Conservation (phyloP, 331 rosid genomes). For the Quercus tomentella region DNA sequence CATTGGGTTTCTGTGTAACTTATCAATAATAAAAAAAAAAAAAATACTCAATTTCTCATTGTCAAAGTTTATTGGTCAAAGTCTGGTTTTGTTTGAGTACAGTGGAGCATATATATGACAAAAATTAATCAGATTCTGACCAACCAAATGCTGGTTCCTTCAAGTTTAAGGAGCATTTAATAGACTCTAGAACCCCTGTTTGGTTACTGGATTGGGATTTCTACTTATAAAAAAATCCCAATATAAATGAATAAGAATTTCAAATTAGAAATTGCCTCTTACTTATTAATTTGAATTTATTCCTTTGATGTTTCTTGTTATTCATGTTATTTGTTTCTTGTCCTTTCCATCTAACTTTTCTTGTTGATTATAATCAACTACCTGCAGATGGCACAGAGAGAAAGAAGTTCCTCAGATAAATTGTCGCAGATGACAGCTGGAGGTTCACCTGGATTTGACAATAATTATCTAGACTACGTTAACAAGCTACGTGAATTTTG, state of each 20-base stretch:
- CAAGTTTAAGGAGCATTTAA: not conserved
- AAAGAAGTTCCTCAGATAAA: conserved; percentile 23
- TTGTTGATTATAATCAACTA: conserved; percentile 3
- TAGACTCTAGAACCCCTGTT: not conserved
- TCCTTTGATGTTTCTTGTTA: not conserved
- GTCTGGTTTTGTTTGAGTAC: not conserved
- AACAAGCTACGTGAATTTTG: conserved; percentile 48
- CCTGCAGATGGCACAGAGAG: conserved; percentile 37
- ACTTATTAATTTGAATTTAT: not conserved
- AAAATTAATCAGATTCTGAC: not conserved
- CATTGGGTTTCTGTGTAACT: too few relatives aligned
- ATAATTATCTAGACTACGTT: conserved; percentile 33
- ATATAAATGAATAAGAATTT: not conserved
- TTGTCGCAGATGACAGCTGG: conserved; percentile 33
- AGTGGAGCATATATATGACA: not conserved
- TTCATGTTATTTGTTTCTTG: not conserved
- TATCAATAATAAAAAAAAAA: too few relatives aligned
- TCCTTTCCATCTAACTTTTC: conserved; percentile 8
- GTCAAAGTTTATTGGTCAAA: not conserved
- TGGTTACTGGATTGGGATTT: not conserved
- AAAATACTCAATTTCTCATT: not conserved
- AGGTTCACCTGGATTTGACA: conserved; percentile 21
- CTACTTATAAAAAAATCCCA: not conserved
- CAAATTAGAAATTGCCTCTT: not conserved
- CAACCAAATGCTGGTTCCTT: not conserved